Conservation (phyloP, 2,329 filamentous ascomycete genomes). For the Chaetomiaceae sp. region DNA sequence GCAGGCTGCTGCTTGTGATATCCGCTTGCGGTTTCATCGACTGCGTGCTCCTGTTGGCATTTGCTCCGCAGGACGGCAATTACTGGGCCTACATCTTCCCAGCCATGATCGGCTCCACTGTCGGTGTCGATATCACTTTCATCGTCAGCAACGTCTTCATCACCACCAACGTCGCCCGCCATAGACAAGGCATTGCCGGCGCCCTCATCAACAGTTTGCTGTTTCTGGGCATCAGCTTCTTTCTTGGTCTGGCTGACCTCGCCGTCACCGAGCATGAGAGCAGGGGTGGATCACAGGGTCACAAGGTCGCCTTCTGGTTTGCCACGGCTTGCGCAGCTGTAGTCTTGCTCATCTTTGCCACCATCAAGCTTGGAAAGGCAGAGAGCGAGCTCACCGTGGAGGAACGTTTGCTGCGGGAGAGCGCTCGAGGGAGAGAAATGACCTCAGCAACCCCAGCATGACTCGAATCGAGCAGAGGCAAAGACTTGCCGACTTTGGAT, state of each 20-base stretch:
- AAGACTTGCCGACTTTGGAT: no score
- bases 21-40: constrained; percentile 55
- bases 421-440: background rate
- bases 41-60: constrained; percentile 55
- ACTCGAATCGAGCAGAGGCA: no score
- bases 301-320: constrained; percentile 62
- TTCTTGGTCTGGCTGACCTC: constrained; percentile 65
- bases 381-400: constrained; percentile 24
- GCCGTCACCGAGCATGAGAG: constrained; percentile 44
- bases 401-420: constrained; percentile 17
- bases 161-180: constrained; percentile 61
- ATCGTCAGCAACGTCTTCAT: constrained; percentile 73
- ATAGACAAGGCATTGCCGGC: constrained; percentile 64
- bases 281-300: constrained; percentile 45
- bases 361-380: constrained; percentile 50
- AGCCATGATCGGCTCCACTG: constrained; percentile 59
- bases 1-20: constrained; percentile 56
- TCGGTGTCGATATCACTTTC: constrained; percentile 70
- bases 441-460: background rate
- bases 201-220: constrained; percentile 64
- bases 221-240: constrained; percentile 66
- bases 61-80: constrained; percentile 52
- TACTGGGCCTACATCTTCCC: constrained; percentile 75
- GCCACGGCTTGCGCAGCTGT: constrained; percentile 49
- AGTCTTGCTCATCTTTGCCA: constrained; percentile 48